Evolutionary conservation across 208 protist species (phyloP).

Genomic region (Kentomonas sorsogonicus): DNA sequence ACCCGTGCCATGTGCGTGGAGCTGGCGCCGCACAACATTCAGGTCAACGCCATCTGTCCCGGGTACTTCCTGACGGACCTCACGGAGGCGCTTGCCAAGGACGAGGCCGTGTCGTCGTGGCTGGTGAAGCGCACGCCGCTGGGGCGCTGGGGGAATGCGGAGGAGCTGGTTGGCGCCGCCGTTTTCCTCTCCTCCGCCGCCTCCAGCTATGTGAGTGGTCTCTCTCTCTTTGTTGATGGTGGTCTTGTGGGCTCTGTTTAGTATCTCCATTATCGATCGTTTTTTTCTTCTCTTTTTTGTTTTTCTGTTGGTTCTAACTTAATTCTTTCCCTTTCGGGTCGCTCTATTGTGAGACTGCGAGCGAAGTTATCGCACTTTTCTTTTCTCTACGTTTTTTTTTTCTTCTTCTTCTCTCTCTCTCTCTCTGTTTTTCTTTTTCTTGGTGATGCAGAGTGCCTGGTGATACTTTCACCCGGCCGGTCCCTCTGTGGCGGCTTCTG

Average conservation of each 20-base stretch:
- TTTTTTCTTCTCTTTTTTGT: not conserved
- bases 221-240: conserved; percentile 26
- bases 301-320: conserved; percentile 6
- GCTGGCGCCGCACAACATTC: conserved; percentile 29
- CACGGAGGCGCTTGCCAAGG: conserved; percentile 19
- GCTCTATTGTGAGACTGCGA: too few relatives aligned
- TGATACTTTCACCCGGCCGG: too few relatives aligned
- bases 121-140: conserved; percentile 24
- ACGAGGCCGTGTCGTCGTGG: conserved; percentile 8
- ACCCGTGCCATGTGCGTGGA: conserved; percentile 43
- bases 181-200: conserved; percentile 27
- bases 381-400: too few relatives aligned
- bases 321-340: too few relatives aligned
- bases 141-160: conserved; percentile 17
- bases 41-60: conserved; percentile 36
- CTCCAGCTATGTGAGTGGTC: conserved; percentile 21
- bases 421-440: too few relatives aligned
- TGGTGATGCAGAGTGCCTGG: too few relatives aligned
- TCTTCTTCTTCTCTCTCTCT: too few relatives aligned
- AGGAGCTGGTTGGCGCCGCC: conserved; percentile 26
- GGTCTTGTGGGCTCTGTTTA: conserved; percentile 19
- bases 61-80: conserved; percentile 26
- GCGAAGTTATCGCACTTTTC: too few relatives aligned
- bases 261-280: too few relatives aligned
- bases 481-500: too few relatives aligned